phyloP scores from a whole-genome alignment of 2,329 filamentous ascomycete genomes.

The Cordyceps javanica region DNA sequence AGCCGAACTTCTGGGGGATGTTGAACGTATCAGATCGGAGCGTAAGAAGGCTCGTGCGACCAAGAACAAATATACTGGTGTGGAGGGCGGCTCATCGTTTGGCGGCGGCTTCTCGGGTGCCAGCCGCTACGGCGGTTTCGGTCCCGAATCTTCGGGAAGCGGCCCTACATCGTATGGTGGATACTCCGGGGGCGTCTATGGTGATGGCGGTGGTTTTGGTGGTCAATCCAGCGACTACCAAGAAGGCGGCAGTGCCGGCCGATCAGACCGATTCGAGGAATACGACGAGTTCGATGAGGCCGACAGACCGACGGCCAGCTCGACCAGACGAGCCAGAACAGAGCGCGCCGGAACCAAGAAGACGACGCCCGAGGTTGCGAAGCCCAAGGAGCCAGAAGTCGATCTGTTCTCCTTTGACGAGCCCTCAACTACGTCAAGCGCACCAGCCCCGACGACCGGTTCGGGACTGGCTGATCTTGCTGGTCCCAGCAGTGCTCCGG shows the following conservation, averaged over 20 bases:
- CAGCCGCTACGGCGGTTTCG: conserved; percentile 81
- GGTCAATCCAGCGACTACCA: conserved; percentile 69
- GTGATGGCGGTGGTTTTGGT: conserved; percentile 92
- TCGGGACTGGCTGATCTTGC: conserved; percentile 42
- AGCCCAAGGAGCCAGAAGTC: conserved; percentile 81
- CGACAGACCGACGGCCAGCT: conserved; percentile 41
- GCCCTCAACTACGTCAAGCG: conserved; percentile 43
- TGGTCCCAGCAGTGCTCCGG: conserved; percentile 20
- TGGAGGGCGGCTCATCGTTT: conserved; percentile 70
- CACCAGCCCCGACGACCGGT: conserved; percentile 39
- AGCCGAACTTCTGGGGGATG: conserved; percentile 85
- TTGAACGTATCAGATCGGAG: conserved; percentile 75
- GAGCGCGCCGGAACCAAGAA: conserved; percentile 33
- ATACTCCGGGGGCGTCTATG: conserved; percentile 72
- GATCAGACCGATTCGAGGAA: conserved; percentile 81
- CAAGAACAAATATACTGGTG: conserved; percentile 91
- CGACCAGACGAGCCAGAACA: conserved; percentile 25
- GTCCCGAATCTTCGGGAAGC: conserved; percentile 66
- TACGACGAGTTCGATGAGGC: conserved; percentile 95
- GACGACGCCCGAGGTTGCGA: conserved; percentile 54
- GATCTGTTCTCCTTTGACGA: conserved; percentile 95
- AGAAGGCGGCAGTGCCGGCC: conserved; percentile 46
- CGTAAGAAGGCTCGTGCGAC: conserved; percentile 87
- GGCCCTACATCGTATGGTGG: conserved; percentile 43
- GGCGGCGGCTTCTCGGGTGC: conserved; percentile 51